Base-by-base conservation (phyloP, 768 basidiomycete species). In the Suillus subluteus region DNA sequence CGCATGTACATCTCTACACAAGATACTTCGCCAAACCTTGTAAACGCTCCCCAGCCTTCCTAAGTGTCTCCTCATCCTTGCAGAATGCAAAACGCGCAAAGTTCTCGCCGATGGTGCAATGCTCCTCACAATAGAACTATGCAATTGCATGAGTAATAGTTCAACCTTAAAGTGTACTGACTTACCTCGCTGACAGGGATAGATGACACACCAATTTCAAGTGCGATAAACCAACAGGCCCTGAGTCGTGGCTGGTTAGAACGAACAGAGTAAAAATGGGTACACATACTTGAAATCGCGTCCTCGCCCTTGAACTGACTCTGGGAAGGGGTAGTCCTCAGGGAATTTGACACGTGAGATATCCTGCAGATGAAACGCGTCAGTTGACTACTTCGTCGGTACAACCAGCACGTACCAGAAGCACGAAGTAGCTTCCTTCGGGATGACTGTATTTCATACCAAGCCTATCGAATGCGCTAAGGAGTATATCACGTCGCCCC, bases 171-270 rank as follows among this genome's bases (percentile, higher is more conserved):
- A 37, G 4, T 15, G 7, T 26, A 43, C 15, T 56, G 23, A 73
- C 86, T 72, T 77, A 95, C 95, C 86, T 97, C 95, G 85, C 95
- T 96, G 66, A 96, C 94, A 15, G 96, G 96, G 67, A 98, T 98
- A 7, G 92, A 89, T 40, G 95, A 96, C 26, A 98, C 95, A 8
- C 94, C 94, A 52, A 97, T 77, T 75, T 96, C 92, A 76, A 90
- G 82, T 2, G 95, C 95, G 69, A 98, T 91, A 82, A 96, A 97
- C 96, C 96, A 98, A 74, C 91, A 91, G n/a, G 91, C 92, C 75
- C 93, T 96, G 64, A 23, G 62, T 62, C 58, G 59, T 64, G 37
- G 67, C 75, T 56, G 71, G 65, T 64, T 16, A 63, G 65, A 35
- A 18, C 21, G 35, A 38, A 48, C 69, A 40, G 18, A 65, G 9